Evolutionary conservation across 1,284 basidiomycete genomes (phyloP).

Genomic region (Papiliotrema fonsecae): DNA sequence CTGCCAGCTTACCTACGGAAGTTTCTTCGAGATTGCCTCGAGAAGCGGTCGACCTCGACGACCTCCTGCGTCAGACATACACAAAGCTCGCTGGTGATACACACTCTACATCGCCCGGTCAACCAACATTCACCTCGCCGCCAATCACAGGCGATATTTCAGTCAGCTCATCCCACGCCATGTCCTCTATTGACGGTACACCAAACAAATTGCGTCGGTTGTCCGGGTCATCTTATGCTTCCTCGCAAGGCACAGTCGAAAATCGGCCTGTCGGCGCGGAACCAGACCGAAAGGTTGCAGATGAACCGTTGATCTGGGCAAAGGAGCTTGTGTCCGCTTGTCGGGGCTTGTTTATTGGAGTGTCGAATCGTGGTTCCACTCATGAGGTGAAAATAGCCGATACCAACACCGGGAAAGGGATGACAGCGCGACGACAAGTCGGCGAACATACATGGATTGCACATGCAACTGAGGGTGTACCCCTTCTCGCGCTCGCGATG

Average conservation of each 20-base stretch:
- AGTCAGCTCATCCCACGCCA: not conserved
- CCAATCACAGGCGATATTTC: not conserved
- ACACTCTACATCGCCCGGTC: not conserved
- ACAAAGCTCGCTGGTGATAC: not conserved
- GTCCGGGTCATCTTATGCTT: constrained; percentile 6
- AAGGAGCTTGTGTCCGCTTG: constrained; percentile 15
- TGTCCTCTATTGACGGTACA: too few species aligned
- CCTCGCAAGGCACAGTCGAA: constrained; percentile 16
- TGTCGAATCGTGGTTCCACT: not conserved
- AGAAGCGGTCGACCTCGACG: not conserved
- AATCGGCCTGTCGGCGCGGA: constrained; percentile 11
- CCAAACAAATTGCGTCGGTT: not conserved
- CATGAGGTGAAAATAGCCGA: not conserved
- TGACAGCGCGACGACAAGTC: not conserved
- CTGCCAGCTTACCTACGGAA: not conserved
- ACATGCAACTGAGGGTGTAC: not conserved
- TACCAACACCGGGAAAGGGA: not conserved
- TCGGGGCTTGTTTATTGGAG: constrained; percentile 9
- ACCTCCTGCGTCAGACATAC: not conserved
- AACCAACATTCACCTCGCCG: not conserved
- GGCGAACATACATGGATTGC: not conserved
- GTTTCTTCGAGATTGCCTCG: not conserved
- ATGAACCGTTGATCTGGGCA: constrained; percentile 28
- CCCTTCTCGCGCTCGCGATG: not conserved
- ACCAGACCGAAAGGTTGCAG: constrained; percentile 8